A percentile compares a stretch with the other conserved stretches of the same genome.
Evolutionary conservation across 768 basidiomycete genomes (phyloP).

Genomic region (Podaxis rugospora): DNA sequence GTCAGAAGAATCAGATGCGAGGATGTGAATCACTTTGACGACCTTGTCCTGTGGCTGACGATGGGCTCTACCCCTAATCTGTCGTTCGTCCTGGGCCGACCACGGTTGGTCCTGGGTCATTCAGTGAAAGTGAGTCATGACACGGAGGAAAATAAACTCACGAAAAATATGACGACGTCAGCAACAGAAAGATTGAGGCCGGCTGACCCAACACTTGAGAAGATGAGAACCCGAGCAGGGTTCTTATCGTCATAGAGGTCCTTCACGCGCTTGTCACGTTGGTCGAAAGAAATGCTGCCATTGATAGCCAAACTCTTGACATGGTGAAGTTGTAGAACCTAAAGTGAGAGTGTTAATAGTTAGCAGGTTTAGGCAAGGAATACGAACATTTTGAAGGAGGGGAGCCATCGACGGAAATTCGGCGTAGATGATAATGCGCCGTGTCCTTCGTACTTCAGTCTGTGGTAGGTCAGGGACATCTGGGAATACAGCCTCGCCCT

Average conservation of each 20-base stretch:
- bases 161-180: not conserved
- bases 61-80: slow-evolving; percentile 21
- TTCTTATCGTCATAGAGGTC: not conserved
- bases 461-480: not conserved
- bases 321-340: not conserved
- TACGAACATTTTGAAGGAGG: slow-evolving; percentile 16
- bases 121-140: not conserved
- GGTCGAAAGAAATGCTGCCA: not conserved
- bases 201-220: not conserved
- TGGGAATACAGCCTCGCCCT: too few relatives aligned
- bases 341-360: not conserved
- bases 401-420: slow-evolving; percentile 16
- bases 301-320: not conserved
- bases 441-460: not conserved
- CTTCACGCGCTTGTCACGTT: not conserved
- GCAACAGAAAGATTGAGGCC: not conserved
- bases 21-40: slow-evolving; percentile 18
- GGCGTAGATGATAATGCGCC: slow-evolving; percentile 12
- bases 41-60: slow-evolving; percentile 20
- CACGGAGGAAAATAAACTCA: not conserved
- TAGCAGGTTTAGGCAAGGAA: not conserved
- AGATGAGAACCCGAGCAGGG: not conserved
- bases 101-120: not conserved
- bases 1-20: slow-evolving; percentile 21
- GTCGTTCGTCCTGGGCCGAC: not conserved